Evolutionary conservation across 139 green algal genomes (phyloP), one percentile per base, ranked within the genome.

Genomic region (Chlamydomonas sp.): DNA sequence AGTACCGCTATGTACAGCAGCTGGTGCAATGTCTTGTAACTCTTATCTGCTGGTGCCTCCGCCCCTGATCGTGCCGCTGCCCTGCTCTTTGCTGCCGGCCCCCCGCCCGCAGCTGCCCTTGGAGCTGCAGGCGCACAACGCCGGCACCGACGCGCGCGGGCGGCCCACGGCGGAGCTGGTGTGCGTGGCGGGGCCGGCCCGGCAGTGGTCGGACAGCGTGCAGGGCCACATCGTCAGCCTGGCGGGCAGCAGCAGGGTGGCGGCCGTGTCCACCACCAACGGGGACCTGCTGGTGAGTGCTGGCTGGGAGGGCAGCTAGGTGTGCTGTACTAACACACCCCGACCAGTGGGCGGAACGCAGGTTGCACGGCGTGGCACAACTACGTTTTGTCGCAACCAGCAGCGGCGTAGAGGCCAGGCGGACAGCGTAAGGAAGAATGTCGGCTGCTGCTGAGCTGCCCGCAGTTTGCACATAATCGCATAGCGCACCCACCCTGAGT

Each of bases 201-300:
- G 64, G 12, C 59, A 92, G 68, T 97, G 95, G 95, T 62, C 31
- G 18, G 95, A 97, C 87, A 31, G 31, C 20, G 12, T 96, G 60
- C 79, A 73, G 1, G 89, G 90, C 4, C 31, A 67, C 10, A 85
- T 91, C n/a, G 84, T 94, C 67, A 61, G 64, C 18, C 77, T 94
- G 17, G 91, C 82, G 9, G 94, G 91, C 75, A 94, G 89, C 77
- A 88, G 72, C 60, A 67, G 86, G 82, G 96, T 95, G 90, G 90
- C 84, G 71, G 95, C 93, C 0, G 91, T 90, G 5, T 90, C 85
- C 3, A 87, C 90, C 7, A 74, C 66, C 12, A 49, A 83, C 66
- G 89, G 93, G 15, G 92, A 85, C 20, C 59, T 95, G 20, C 88
- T 93, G 86, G 90, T 94, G 62, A 6, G 78, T 6, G 4, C 6